Base-by-base conservation (phyloP, 208 protist genomes). In the Leishmania aethiopica region DNA sequence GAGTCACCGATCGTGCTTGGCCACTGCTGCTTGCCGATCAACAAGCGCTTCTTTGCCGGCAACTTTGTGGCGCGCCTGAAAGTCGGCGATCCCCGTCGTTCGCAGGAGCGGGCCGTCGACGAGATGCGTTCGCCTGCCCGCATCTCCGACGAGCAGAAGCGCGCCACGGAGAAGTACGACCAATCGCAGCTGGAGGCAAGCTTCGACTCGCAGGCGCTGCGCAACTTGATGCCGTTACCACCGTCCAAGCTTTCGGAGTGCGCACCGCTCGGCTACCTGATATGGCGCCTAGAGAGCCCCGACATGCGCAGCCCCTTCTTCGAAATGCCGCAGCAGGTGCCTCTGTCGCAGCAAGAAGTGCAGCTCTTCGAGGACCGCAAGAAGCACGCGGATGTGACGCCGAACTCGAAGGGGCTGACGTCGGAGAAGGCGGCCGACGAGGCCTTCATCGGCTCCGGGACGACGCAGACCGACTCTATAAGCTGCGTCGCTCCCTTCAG, bases 61-160 rank as follows among this genome's bases (percentile, higher is more conserved):
- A 96, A 93, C 83, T 96, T 90, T 57, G 25, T 94, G 25, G 86
- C 80, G 67, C 93, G 93, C 60, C 47, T 96, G 42, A 87, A 88
- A 76, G 5, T 91, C 53, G 93, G 93, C 32, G 93, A 96, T 81
- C 93, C 93, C 19, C 89, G 93, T 15, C 89, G 89, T 40, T 91
- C 93, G 55, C 81, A 88, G 59, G 86, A 90, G 75, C 88, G 93
- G 13, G 77, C 75, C 53, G 64, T 88, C 7, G 81, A 88, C 25
- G 90, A 92, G 28, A 70, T 82, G 17, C 88, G 90, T 19, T 79
- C 85, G 6, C 62, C 80, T 47, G 84, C 89, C 3, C 86, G 89
- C 74, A 84, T 93, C 70, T 67, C 37, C 45, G 86, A 91, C 25
- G 87, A 91, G 79, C 86, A 93, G 74, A 64, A 77, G 37, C 69